Evolutionary conservation across 495 filamentous ascomycete species (phyloP).

Genomic region (Rostrohypoxylon terebratum): DNA sequence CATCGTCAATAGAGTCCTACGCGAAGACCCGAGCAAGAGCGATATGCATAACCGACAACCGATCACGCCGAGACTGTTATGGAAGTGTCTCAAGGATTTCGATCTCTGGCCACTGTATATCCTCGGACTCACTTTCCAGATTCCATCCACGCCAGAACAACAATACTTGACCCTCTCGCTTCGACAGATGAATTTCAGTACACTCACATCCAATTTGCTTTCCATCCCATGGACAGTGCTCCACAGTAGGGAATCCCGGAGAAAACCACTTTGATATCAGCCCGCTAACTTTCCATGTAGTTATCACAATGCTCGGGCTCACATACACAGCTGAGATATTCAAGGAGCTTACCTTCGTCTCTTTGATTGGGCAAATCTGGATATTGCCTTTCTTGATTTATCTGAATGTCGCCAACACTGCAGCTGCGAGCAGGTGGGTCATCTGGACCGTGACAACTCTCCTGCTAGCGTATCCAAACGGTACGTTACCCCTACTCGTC

Average conservation of each 20-base stretch:
- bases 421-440: slow-evolving; percentile 60
- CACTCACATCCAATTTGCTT: slow-evolving; percentile 72
- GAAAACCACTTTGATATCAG: slow-evolving; percentile 1
- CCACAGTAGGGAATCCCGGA: slow-evolving; percentile 46
- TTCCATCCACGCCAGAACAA: slow-evolving; percentile 66
- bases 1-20: slow-evolving; percentile 77
- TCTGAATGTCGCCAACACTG: slow-evolving; percentile 59
- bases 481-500: slow-evolving; percentile 50
- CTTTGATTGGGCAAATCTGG: slow-evolving; percentile 63
- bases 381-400: slow-evolving; percentile 65
- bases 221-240: slow-evolving; percentile 51
- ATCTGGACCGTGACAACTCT: slow-evolving; percentile 67
- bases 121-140: slow-evolving; percentile 70
- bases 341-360: slow-evolving; percentile 59
- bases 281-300: slow-evolving; percentile 32
- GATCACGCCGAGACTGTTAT: slow-evolving; percentile 69
- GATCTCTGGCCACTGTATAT: slow-evolving; percentile 82
- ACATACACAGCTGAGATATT: slow-evolving; percentile 62
- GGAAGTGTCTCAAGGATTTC: slow-evolving; percentile 72
- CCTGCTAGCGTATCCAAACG: slow-evolving; percentile 67
- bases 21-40: slow-evolving; percentile 77
- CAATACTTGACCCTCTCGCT: slow-evolving; percentile 75
- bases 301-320: slow-evolving; percentile 57
- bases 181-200: slow-evolving; percentile 70
- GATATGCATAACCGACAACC: slow-evolving; percentile 71